Evolutionary conservation across 2,329 filamentous ascomycete genomes (phyloP).

Genomic region (Diaporthe sp.): DNA sequence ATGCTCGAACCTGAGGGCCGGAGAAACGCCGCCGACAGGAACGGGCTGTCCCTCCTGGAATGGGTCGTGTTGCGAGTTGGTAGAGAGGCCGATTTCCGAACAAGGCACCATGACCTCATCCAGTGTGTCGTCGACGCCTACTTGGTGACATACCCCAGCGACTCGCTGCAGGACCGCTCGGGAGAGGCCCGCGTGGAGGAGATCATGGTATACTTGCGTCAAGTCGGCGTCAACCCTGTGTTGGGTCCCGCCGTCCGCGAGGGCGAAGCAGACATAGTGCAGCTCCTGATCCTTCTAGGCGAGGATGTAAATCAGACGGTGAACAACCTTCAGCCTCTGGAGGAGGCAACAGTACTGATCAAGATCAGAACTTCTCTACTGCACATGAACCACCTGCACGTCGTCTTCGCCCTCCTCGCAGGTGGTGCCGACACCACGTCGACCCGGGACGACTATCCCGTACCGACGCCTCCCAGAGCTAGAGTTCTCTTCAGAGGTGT

Average conservation of each 20-base stretch:
- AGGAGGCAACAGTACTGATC: background rate
- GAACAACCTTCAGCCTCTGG: background rate
- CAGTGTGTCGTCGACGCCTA: background rate
- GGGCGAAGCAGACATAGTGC: background rate
- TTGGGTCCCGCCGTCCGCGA: background rate
- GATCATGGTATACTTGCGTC: background rate
- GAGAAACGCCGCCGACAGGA: background rate
- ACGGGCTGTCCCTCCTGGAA: background rate
- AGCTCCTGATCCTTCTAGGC: background rate
- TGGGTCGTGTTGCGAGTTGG: background rate
- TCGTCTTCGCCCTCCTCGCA: background rate
- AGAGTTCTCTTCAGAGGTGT: too few relatives aligned
- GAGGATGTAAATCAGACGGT: background rate
- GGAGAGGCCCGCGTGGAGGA: background rate
- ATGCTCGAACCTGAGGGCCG: background rate
- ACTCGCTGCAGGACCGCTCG: background rate
- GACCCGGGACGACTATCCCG: background rate
- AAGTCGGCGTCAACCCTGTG: background rate
- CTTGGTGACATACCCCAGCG: background rate
- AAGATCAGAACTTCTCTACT: background rate
- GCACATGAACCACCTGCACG: background rate
- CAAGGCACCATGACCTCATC: background rate
- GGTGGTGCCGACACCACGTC: background rate
- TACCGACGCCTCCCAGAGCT: background rate
- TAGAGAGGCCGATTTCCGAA: background rate